Evolutionary conservation across 2,329 filamentous ascomycete genomes (phyloP), one percentile per base, ranked within the genome.

Genomic region (Penicillium polonicum): DNA sequence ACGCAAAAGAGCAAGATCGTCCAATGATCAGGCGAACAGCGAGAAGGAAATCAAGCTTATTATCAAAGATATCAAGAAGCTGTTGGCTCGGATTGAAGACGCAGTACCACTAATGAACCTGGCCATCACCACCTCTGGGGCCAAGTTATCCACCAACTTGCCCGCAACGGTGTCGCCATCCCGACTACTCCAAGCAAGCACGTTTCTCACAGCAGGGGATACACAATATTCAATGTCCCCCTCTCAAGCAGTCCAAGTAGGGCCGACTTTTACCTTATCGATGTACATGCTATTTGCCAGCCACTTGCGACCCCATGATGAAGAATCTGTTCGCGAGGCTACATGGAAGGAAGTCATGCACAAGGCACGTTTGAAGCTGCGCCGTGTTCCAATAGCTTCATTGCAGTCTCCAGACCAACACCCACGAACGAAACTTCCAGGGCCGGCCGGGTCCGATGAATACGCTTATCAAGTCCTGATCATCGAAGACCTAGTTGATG

Each of bases 301-400:
- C 2, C 92, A 97, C 73, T 79, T 87, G 43, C 76, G 84, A 39
- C 77, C 80, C 3, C 80, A 83, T 19, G 79, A 83, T 65, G 75
- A 85, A 75, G 74, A 85, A 72, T 76, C 84, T 66, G 66, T 87
- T 64, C 71, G 89, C 76, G 75, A 87, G 76, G 80, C 91, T 0
- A 89, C 92, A 0, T 97, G 94, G 94, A 94, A 97, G 71, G 93
- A 99, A 72, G 92, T 96, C 41, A 88, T 97, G 60, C 92, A 97
- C 78, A 99, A 97, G 73, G 90, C 92, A 19, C 85, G 87, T 39
- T 86, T 97, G 13, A 91, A 92, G 57, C 80, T 99, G 12, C 83
- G 89, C 66, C 83, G 92, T 48, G 84, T 90, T 0, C 89, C 87
- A 0, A 75, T 88, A 33, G 79, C 83, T 42, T 70, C 80, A 39